phyloP scores from a whole-genome alignment of 176 grass and related monocot species.

The Triticum urartu region DNA sequence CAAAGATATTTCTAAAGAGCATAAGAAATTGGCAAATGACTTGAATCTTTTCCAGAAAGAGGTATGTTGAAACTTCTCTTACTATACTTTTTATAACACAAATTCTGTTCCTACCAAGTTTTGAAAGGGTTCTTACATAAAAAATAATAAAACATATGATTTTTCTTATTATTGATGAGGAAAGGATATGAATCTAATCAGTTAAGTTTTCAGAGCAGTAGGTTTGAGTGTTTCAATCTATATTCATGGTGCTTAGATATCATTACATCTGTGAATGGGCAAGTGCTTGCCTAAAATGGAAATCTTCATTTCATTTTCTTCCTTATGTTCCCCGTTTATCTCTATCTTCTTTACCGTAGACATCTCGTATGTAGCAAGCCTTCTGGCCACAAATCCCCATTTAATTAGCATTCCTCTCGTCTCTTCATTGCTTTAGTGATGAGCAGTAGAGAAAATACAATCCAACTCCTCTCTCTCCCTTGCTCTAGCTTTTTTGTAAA shows the following conservation, averaged over 20 bases:
- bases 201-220: neutral
- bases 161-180: neutral
- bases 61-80: conserved; percentile 53
- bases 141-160: neutral
- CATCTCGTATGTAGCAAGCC: neutral
- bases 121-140: conserved; percentile 11
- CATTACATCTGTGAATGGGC: neutral
- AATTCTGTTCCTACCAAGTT: conserved; percentile 10
- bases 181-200: neutral
- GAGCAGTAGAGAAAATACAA: neutral
- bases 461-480: neutral
- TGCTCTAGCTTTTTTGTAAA: neutral
- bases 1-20: conserved; percentile 66
- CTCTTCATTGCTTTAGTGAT: neutral
- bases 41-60: conserved; percentile 83
- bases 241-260: conserved; percentile 8
- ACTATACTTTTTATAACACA: neutral
- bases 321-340: neutral
- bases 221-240: conserved; percentile 2
- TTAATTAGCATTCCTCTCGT: neutral
- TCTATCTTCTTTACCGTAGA: neutral
- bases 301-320: neutral
- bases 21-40: conserved; percentile 59
- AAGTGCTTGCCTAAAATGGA: neutral
- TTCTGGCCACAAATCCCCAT: neutral